Base-by-base conservation (phyloP, 768 basidiomycete species). In the Psilocybe tampanensis region DNA sequence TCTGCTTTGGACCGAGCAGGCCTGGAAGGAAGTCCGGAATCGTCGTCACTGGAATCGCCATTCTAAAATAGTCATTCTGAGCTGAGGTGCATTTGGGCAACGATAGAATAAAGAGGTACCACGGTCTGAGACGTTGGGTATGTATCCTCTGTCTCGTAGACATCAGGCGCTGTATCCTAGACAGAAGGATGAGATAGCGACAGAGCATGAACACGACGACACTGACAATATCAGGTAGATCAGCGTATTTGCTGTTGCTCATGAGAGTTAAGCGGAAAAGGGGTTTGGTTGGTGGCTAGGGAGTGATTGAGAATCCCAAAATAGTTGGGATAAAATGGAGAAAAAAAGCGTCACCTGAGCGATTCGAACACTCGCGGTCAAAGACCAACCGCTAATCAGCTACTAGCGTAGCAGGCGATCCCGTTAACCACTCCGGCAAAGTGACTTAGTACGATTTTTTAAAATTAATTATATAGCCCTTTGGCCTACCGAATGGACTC, bases 351-450 rank as follows among this genome's bases (percentile, higher is more conserved):
- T 76, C 76, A 77, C 76, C 76, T 75, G 75, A 74, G 76, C 74
- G 76, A 77, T 77, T 77, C 76, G 74, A 76, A 76, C 74, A 76
- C 74, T 74, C 74, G 73, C 74, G 74, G 73, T 70, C 74, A 74
- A 75, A 74, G 75, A 70, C 72, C 74, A 77, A 75, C 75, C 76
- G 74, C 76, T 76, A 52, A 48, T 56, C 65, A 48, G 64, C 61
- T 60, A 58, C 56, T 8, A 36, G 32, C 23, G 60, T 87, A 86
- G 85, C 85, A 86, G 86, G 86, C 84, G 81, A 85, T 85, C 84
- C 84, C 85, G 85, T 90, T 91, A 90, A 92, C 89, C 89, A 91
- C 90, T 92, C 89, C 89, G 89, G 89, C 89, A 92, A 91, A 90
- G 89, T 89, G 87, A 89, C 87, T 32, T 58, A 44, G n/a, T n/a